These are phyloP conservation scores for Russula sp. DNA, from an alignment of 768 basidiomycete genomes.

Conservation along the genomic window DNA sequence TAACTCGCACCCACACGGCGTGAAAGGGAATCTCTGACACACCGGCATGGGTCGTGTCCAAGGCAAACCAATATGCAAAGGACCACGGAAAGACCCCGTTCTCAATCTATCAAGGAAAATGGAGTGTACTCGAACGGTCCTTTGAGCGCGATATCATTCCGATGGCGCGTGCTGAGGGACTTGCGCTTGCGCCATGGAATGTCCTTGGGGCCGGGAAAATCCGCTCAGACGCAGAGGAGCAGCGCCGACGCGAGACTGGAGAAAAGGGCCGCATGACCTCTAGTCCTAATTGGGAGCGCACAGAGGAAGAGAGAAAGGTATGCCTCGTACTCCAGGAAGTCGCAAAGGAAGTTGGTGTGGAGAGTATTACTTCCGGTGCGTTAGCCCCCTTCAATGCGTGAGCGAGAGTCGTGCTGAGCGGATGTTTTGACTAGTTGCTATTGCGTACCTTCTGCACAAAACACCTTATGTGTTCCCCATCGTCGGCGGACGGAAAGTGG, in stretches of 20 bases:
- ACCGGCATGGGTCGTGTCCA: constrained; percentile 42
- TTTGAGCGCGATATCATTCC: constrained; percentile 41
- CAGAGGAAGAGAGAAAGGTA: constrained; percentile 25
- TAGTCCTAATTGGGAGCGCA: constrained; percentile 22
- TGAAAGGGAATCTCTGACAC: constrained; percentile 32
- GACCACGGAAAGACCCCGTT: constrained; percentile 43
- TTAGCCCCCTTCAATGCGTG: neutral
- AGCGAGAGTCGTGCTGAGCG: neutral
- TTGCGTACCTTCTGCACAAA: constrained; percentile 56
- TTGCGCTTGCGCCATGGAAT: constrained; percentile 46
- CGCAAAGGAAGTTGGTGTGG: constrained; percentile 48
- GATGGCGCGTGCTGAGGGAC: constrained; percentile 36
- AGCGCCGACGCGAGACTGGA: constrained; percentile 34
- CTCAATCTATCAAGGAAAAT: constrained; percentile 44
- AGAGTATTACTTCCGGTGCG: constrained; percentile 48
- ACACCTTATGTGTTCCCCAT: constrained; percentile 52
- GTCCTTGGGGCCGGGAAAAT: constrained; percentile 43
- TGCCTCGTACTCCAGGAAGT: constrained; percentile 42
- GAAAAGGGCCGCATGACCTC: constrained; percentile 38
- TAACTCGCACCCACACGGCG: neutral
- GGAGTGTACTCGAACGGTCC: constrained; percentile 37
- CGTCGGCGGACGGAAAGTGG: constrained; percentile 50
- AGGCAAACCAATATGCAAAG: constrained; percentile 41
- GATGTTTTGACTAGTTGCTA: constrained; percentile 41
- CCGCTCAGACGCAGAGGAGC: constrained; percentile 42